Evolutionary conservation across 805 yeast genomes (phyloP).

Genomic region (Metschnikowia proteae): DNA sequence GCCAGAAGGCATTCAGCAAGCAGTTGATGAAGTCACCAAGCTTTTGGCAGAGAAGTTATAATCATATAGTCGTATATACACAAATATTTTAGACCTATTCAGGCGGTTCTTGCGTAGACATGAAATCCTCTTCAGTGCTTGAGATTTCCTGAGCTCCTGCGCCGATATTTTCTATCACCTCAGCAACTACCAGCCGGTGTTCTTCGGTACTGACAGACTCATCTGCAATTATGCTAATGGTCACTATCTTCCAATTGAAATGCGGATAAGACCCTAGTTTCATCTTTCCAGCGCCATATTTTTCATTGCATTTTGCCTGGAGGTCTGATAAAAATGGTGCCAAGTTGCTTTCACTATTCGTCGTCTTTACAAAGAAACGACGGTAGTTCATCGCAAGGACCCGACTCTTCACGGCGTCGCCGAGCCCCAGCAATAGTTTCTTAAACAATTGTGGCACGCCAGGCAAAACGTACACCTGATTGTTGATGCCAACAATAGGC

Average conservation of each 20-base stretch:
- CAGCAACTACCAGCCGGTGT: constrained; percentile 44
- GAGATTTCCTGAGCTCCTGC: constrained; percentile 55
- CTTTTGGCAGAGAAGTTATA: constrained; percentile 58
- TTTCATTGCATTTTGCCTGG: constrained; percentile 39
- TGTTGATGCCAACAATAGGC: constrained; percentile 68
- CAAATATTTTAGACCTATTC: neutral
- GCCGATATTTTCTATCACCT: constrained; percentile 42
- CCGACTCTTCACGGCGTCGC: constrained; percentile 30
- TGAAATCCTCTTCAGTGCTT: constrained; percentile 52
- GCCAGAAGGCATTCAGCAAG: constrained; percentile 62
- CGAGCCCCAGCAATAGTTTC: constrained; percentile 45
- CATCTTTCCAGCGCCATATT: constrained; percentile 34
- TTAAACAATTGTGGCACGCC: constrained; percentile 79
- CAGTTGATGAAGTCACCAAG: constrained; percentile 66
- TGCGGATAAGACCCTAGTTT: constrained; percentile 89
- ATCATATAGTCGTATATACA: constrained; percentile 6
- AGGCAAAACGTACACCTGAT: constrained; percentile 69
- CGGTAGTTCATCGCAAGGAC: constrained; percentile 21
- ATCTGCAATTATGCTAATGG: constrained; percentile 72
- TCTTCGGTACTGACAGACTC: constrained; percentile 23
- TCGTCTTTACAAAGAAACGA: constrained; percentile 61
- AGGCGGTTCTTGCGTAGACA: constrained; percentile 28
- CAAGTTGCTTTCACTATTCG: constrained; percentile 57
- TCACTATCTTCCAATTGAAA: constrained; percentile 55
- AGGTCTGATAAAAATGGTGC: constrained; percentile 58